These are phyloP conservation scores for Spizellomyces punctatus DNA, from an alignment of 192 early-diverging fungal genomes.

Conservation along the genomic window DNA sequence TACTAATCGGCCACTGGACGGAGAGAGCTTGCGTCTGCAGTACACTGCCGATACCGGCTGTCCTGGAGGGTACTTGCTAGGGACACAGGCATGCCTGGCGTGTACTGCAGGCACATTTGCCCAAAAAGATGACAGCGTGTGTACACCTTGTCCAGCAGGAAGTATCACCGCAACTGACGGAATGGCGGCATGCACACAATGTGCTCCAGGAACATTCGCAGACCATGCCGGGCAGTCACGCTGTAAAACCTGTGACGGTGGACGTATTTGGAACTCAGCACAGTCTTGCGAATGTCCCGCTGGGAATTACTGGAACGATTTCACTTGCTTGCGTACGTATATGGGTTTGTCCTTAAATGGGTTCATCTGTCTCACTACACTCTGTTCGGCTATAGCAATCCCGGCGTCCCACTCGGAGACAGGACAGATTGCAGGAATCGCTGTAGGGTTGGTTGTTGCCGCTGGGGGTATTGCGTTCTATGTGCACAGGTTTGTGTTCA, in stretches of 20 bases:
- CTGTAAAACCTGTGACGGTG: slow-evolving; percentile 18
- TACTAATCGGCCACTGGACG: slow-evolving; percentile 3
- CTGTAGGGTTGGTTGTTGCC: slow-evolving; percentile 8
- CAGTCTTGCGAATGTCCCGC: slow-evolving; percentile 1
- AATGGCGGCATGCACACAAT: background rate
- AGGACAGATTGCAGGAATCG: slow-evolving; percentile 14
- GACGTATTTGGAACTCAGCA: slow-evolving; percentile 3
- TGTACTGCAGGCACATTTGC: slow-evolving; percentile 14
- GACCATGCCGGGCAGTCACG: background rate
- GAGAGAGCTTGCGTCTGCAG: background rate
- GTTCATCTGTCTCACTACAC: too few species aligned
- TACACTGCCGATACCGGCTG: slow-evolving; percentile 16
- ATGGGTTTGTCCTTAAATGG: background rate
- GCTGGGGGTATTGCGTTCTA: slow-evolving; percentile 12
- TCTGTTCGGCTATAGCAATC: too few species aligned
- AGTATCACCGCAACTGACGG: background rate
- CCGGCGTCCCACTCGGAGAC: background rate
- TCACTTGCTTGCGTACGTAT: slow-evolving; percentile 19
- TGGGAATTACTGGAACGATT: slow-evolving; percentile 5
- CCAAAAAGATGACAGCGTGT: background rate
- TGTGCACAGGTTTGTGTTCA: slow-evolving; percentile 9
- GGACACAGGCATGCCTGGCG: background rate
- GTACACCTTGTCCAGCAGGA: slow-evolving; percentile 23
- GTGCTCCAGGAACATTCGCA: slow-evolving; percentile 6
- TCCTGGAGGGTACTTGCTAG: slow-evolving; percentile 22